phyloP scores from a whole-genome alignment of 176 grass and related monocot genomes.

The Musa troglodytarum region DNA sequence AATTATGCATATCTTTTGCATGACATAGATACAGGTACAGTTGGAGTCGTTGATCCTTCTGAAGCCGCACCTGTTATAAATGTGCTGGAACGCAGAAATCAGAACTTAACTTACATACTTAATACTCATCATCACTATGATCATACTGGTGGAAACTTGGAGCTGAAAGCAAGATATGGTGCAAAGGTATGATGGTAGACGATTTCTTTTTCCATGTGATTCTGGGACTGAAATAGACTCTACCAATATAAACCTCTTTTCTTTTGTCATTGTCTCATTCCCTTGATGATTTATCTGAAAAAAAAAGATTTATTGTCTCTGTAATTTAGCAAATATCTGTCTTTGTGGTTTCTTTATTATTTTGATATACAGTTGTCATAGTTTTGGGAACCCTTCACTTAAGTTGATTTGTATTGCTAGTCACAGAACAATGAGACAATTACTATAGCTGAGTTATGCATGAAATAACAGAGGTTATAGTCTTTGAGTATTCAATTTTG shows the following conservation, averaged over 20 bases:
- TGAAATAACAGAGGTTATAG: not conserved
- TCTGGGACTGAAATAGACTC: not conserved
- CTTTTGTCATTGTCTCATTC: not conserved
- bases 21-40: constrained; percentile 89
- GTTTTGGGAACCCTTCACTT: not conserved
- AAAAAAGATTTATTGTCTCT: not conserved
- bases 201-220: not conserved
- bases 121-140: constrained; percentile 99
- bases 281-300: not conserved
- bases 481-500: not conserved
- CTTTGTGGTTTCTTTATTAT: not conserved
- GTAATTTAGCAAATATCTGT: not conserved
- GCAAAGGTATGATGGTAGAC: constrained; percentile 53
- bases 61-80: constrained; percentile 88
- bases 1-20: constrained; percentile 97
- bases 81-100: constrained; percentile 74
- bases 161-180: constrained; percentile 94
- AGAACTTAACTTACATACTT: constrained; percentile 97
- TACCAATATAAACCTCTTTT: not conserved
- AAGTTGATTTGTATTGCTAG: not conserved
- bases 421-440: not conserved
- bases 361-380: not conserved
- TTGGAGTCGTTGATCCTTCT: constrained; percentile 96
- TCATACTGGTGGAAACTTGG: constrained; percentile 97
- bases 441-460: not conserved